Percentiles rank a stretch among this genome's conserved stretches.
phyloP scores from a whole-genome alignment of 768 basidiomycete genomes.

The Lentinula lateritia region DNA sequence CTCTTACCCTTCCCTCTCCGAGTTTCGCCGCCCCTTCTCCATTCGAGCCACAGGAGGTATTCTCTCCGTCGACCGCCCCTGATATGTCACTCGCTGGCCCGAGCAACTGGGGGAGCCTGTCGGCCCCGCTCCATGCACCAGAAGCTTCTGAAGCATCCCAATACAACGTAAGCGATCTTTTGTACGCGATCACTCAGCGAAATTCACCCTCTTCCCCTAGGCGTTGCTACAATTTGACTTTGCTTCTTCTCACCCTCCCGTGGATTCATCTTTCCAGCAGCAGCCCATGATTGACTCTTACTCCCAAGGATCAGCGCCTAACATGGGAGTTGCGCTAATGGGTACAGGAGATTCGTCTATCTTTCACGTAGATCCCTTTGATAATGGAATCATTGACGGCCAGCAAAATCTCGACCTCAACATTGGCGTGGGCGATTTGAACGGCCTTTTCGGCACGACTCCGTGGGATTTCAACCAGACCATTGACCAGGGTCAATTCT shows the following conservation, averaged over 20 bases:
- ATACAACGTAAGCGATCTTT: background rate
- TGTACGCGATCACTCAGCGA: background rate
- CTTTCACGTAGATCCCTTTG: slow-evolving; percentile 29
- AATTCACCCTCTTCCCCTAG: background rate
- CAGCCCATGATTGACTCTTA: background rate
- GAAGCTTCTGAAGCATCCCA: background rate
- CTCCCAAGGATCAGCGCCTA: slow-evolving; percentile 4
- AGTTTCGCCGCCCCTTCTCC: background rate
- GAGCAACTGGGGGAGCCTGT: background rate
- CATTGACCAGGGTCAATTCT: background rate
- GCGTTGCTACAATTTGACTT: slow-evolving; percentile 9
- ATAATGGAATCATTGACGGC: slow-evolving; percentile 8
- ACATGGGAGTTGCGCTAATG: slow-evolving; percentile 24
- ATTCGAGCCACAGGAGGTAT: background rate
- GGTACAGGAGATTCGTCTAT: slow-evolving; percentile 25
- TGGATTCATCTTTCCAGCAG: background rate
- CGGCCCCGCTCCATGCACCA: background rate
- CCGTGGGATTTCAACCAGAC: background rate
- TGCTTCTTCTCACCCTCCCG: background rate
- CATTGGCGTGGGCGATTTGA: slow-evolving; percentile 25
- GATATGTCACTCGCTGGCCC: slow-evolving; percentile 1
- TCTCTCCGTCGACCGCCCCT: background rate
- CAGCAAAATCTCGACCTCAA: slow-evolving; percentile 13
- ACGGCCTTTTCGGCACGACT: slow-evolving; percentile 21
- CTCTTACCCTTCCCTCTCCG: background rate